phyloP scores from a whole-genome alignment of 495 filamentous ascomycete species.

The Oidiodendron maius region DNA sequence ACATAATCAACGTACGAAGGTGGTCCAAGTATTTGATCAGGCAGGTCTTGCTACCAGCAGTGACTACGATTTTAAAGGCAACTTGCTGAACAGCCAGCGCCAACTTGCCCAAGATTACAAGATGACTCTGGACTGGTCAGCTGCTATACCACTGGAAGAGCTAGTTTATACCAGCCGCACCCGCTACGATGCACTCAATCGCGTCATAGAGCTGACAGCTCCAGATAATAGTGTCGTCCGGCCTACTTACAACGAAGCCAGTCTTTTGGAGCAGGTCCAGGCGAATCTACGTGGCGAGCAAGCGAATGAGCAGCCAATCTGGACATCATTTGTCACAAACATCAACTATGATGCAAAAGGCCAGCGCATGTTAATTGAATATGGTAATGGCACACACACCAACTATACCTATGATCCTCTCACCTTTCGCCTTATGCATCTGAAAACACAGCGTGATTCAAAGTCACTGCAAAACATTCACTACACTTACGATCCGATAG shows the following conservation, averaged over 20 bases:
- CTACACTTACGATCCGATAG: slow-evolving; percentile 25
- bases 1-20: slow-evolving; percentile 6
- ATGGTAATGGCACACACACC: background rate
- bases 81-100: background rate
- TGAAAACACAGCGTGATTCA: background rate
- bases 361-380: background rate
- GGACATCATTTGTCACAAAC: slow-evolving; percentile 5
- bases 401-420: background rate
- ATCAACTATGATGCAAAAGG: slow-evolving; percentile 16
- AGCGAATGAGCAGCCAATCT: no score
- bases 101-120: slow-evolving; percentile 19
- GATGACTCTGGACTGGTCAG: slow-evolving; percentile 21
- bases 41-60: slow-evolving; percentile 7
- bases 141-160: background rate
- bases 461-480: slow-evolving; percentile 21
- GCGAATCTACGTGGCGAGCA: background rate
- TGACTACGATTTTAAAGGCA: slow-evolving; percentile 26
- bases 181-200: slow-evolving; percentile 20
- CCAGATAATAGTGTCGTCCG: slow-evolving; percentile 2
- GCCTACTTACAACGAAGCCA: background rate
- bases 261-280: background rate
- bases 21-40: slow-evolving; percentile 19
- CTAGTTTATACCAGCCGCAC: slow-evolving; percentile 1
- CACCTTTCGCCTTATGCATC: background rate
- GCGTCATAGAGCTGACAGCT: background rate